Percentiles rank a stretch among this genome's conserved stretches.
Evolutionary conservation across 345 rosid genomes (phyloP).

Genomic region (Rubroshorea leprosula): DNA sequence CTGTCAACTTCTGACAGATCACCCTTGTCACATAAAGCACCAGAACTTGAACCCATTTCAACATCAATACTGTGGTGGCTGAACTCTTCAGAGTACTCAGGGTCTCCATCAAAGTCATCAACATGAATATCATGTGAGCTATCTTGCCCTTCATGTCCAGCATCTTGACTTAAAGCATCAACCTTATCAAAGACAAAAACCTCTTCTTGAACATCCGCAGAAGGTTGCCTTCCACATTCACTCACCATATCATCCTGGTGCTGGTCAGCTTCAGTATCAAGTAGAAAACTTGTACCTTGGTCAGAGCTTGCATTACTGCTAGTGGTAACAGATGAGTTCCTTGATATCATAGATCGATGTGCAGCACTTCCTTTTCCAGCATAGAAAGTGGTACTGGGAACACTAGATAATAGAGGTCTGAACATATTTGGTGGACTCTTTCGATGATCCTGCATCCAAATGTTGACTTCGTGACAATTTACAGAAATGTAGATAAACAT

Average conservation of each 20-base stretch:
- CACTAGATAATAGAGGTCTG: constrained; percentile 96
- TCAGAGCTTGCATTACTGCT: constrained; percentile 65
- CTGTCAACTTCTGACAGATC: constrained; percentile 36
- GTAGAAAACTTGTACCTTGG: constrained; percentile 44
- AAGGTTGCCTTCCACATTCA: constrained; percentile 34
- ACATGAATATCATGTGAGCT: constrained; percentile 33
- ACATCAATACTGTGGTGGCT: constrained; percentile 28
- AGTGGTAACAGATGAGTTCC: constrained; percentile 64
- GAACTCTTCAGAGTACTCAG: constrained; percentile 38
- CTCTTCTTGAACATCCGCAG: constrained; percentile 50
- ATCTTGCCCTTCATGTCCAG: constrained; percentile 33
- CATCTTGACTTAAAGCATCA: constrained; percentile 37
- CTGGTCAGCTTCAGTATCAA: constrained; percentile 51
- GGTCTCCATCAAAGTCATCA: constrained; percentile 35
- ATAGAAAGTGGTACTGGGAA: constrained; percentile 81
- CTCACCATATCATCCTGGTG: constrained; percentile 32
- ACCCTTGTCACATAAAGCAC: constrained; percentile 28
- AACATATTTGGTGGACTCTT: constrained; percentile 96
- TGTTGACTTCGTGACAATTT: constrained; percentile 14
- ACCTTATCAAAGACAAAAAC: constrained; percentile 50
- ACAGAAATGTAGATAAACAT: constrained; percentile 4
- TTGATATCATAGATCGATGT: constrained; percentile 50
- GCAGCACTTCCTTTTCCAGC: constrained; percentile 58
- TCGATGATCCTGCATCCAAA: constrained; percentile 65
- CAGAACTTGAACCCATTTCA: constrained; percentile 42